Evolutionary conservation across 768 basidiomycete species (phyloP).

Genomic region (Boletus pseudo-olivaceus): DNA sequence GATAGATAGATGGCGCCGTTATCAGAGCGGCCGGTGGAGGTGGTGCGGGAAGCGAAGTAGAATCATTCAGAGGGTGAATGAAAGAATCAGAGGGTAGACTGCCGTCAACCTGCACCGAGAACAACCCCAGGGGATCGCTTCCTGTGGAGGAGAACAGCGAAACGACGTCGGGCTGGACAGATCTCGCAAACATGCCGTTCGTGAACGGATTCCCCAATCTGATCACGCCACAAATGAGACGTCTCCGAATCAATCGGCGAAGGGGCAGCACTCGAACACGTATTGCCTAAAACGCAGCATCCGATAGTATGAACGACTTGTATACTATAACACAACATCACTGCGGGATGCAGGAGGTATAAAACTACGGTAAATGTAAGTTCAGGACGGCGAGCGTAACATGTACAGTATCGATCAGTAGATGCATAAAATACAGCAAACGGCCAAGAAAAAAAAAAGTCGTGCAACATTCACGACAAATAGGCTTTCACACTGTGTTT

Average conservation of each 20-base stretch:
- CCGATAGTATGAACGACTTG: neutral
- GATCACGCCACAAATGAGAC: conserved; percentile 17
- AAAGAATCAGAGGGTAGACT: conserved; percentile 59
- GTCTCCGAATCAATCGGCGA: conserved; percentile 10
- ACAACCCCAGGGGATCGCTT: conserved; percentile 58
- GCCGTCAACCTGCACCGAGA: conserved; percentile 45
- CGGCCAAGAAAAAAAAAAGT: neutral
- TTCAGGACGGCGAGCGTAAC: neutral
- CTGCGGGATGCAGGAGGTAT: conserved; percentile 7
- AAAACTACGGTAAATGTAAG: neutral
- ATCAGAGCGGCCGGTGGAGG: conserved; percentile 45
- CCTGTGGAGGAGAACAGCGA: conserved; percentile 75
- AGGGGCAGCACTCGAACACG: neutral
- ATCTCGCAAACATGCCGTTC: conserved; percentile 47
- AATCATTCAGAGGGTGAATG: conserved; percentile 60
- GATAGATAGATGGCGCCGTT: conserved; percentile 33
- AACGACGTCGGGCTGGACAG: conserved; percentile 59
- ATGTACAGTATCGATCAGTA: conserved; percentile 4
- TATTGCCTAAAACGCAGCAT: conserved; percentile 2
- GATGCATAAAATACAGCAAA: conserved; percentile 16
- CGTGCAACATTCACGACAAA: conserved; percentile 12
- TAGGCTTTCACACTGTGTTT: conserved; percentile 40
- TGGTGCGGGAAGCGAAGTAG: conserved; percentile 46
- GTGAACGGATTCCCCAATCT: conserved; percentile 12
- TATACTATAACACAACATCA: conserved; percentile 3